Conservation (phyloP, 2,329 filamentous ascomycete genomes). For the Simplicillium sp. region DNA sequence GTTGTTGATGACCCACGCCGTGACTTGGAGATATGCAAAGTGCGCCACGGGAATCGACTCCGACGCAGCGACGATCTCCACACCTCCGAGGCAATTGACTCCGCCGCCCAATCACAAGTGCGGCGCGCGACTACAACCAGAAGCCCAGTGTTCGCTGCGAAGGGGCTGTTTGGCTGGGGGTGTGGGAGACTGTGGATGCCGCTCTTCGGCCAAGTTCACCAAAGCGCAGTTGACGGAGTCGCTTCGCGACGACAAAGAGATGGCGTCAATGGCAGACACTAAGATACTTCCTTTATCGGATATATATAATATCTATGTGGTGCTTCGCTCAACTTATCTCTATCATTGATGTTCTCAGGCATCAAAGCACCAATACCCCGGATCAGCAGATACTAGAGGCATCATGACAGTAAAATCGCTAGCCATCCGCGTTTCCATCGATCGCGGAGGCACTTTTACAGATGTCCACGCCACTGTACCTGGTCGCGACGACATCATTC, state of each 20-base stretch:
- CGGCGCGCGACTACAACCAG: too few relatives aligned
- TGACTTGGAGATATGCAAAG: background rate
- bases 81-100: too few relatives aligned
- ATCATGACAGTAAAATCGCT: slow-evolving; percentile 14
- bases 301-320: slow-evolving; percentile 4
- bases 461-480: slow-evolving; percentile 60
- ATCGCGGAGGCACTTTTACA: slow-evolving; percentile 49
- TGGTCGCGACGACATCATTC: slow-evolving; percentile 56
- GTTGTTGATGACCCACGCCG: slow-evolving; percentile 2
- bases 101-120: too few relatives aligned
- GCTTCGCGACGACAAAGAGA: background rate
- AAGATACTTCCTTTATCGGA: background rate
- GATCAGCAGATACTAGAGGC: slow-evolving; percentile 1
- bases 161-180: too few relatives aligned
- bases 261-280: background rate
- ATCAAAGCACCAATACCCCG: background rate
- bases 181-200: too few relatives aligned
- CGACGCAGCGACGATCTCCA: slow-evolving; percentile 1
- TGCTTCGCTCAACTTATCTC: background rate
- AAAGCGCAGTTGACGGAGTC: background rate
- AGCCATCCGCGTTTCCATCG: slow-evolving; percentile 21
- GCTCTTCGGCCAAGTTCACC: background rate
- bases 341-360: background rate
- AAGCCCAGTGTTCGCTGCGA: too few relatives aligned
- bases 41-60: slow-evolving; percentile 7